A percentile compares a stretch with the other conserved stretches of the same genome.
These are phyloP conservation scores for Pseudohalonectria lignicola DNA, from an alignment of 2,329 filamentous ascomycete genomes.

Conservation along the genomic window DNA sequence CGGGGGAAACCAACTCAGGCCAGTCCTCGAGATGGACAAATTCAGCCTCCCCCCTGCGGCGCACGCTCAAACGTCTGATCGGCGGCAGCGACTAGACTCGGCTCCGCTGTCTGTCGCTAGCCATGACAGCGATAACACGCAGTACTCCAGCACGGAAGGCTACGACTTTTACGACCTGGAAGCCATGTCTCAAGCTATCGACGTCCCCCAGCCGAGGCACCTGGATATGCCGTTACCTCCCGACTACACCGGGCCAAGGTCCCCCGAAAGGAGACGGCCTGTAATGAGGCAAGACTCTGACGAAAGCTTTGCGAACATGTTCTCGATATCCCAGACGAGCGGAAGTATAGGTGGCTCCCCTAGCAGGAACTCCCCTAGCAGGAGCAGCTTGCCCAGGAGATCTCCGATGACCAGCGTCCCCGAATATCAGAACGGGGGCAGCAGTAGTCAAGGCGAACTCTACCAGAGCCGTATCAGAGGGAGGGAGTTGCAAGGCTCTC, in stretches of 20 bases:
- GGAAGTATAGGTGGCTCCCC: constrained; percentile 11
- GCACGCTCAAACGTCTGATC: constrained; percentile 19
- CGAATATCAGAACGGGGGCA: constrained; percentile 5
- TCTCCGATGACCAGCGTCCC: constrained; percentile 1
- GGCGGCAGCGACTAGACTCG: constrained; percentile 36
- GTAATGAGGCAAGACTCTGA: constrained; percentile 41
- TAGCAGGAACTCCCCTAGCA: no score
- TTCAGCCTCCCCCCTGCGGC: constrained; percentile 38
- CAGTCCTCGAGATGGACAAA: constrained; percentile 37
- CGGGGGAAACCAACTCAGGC: constrained; percentile 26
- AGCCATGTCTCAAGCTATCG: constrained; percentile 37
- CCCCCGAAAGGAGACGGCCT: constrained; percentile 17
- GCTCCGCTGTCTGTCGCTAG: constrained; percentile 38
- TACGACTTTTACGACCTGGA: constrained; percentile 57
- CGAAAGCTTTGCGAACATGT: constrained; percentile 47
- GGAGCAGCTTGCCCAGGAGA: constrained; percentile 1
- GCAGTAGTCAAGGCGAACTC: constrained; percentile 24
- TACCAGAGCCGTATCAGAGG: constrained; percentile 35
- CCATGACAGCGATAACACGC: constrained; percentile 33
- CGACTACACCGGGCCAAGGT: constrained; percentile 20
- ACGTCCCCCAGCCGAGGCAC: constrained; percentile 31
- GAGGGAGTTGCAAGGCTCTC: constrained; percentile 16
- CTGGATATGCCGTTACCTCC: constrained; percentile 22
- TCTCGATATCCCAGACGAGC: constrained; percentile 40
- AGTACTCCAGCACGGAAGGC: constrained; percentile 44